Percentiles rank a stretch among this genome's conserved stretches.
phyloP scores from a whole-genome alignment of 1,139 yeast species.

The Yamadazyma triangularis region DNA sequence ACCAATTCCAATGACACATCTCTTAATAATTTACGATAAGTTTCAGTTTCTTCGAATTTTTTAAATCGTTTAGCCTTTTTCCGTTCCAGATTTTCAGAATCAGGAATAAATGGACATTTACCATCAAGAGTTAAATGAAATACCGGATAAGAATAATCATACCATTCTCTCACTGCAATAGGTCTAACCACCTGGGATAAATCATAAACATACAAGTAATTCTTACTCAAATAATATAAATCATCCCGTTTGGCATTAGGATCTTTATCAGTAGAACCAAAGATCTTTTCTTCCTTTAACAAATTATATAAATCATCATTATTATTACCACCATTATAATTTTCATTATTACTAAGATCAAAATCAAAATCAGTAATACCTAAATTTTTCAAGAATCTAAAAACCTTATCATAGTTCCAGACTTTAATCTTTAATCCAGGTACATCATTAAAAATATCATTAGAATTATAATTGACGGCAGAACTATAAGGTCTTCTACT shows the following conservation, averaged over 20 bases:
- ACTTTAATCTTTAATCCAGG: conserved; percentile 61
- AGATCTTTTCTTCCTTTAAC: conserved; percentile 76
- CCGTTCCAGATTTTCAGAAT: conserved; percentile 37
- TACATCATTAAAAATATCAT: conserved; percentile 69
- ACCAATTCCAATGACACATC: conserved; percentile 33
- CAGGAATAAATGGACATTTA: conserved; percentile 66
- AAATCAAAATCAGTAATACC: conserved; percentile 36
- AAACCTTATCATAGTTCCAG: conserved; percentile 85
- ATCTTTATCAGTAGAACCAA: conserved; percentile 87
- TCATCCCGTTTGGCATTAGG: conserved; percentile 83
- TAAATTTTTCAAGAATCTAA: conserved; percentile 70
- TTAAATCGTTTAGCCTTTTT: conserved; percentile 33
- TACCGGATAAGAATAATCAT: conserved; percentile 39
- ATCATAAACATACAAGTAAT: conserved; percentile 77
- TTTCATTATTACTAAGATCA: conserved; percentile 15
- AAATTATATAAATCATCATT: conserved; percentile 51
- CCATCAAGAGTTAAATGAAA: conserved; percentile 53
- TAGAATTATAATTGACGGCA: conserved; percentile 28
- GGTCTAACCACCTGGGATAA: conserved; percentile 77
- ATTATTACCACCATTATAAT: conserved; percentile 4
- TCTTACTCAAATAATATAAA: conserved; percentile 66
- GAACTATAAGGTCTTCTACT: conserved; percentile 46
- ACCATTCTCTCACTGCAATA: conserved; percentile 79
- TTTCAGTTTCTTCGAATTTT: conserved; percentile 37
- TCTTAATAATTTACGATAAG: conserved; percentile 35